Percentiles rank a stretch among this genome's conserved stretches.
Conservation (phyloP, 169 alveolate genomes). For the Eimeria necatrix region DNA sequence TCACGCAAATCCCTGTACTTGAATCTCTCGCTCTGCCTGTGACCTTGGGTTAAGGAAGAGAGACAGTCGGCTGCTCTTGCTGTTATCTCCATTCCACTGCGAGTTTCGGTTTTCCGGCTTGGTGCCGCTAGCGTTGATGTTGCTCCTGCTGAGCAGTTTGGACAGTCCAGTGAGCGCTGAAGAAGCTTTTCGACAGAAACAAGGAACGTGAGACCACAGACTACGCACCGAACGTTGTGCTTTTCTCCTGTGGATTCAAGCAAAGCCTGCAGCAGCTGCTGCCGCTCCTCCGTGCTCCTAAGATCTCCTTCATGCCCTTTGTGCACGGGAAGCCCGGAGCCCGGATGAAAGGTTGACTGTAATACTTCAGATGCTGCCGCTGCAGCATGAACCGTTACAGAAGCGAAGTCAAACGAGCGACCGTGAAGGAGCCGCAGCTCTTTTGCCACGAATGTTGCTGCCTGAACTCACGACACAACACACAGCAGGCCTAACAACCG, state of each 20-base stretch:
- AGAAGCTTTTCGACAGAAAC: conserved; percentile 24
- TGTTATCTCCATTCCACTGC: neutral
- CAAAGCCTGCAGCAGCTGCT: conserved; percentile 38
- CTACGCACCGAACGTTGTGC: conserved; percentile 54
- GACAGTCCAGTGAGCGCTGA: conserved; percentile 41
- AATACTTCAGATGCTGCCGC: conserved; percentile 13
- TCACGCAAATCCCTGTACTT: conserved; percentile 7
- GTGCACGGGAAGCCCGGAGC: neutral
- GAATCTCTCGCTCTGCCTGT: neutral
- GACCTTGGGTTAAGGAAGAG: neutral
- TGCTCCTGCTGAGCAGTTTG: conserved; percentile 26
- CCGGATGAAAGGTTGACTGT: too few species aligned
- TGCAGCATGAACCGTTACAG: conserved; percentile 31
- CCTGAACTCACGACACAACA: conserved; percentile 19
- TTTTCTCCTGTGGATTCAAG: conserved; percentile 3
- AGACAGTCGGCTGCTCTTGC: neutral
- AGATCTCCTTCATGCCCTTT: neutral
- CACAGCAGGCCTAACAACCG: conserved; percentile 3
- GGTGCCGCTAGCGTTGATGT: neutral
- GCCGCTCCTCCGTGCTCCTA: conserved; percentile 7
- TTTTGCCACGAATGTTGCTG: conserved; percentile 38
- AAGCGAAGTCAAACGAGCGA: conserved; percentile 59
- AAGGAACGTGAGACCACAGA: conserved; percentile 25
- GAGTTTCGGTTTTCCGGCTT: neutral
- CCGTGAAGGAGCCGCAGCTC: conserved; percentile 66